Percentiles rank a stretch among this genome's conserved stretches.
Evolutionary conservation across 2,329 filamentous ascomycete species (phyloP).

Genomic region (Oidium heveae): DNA sequence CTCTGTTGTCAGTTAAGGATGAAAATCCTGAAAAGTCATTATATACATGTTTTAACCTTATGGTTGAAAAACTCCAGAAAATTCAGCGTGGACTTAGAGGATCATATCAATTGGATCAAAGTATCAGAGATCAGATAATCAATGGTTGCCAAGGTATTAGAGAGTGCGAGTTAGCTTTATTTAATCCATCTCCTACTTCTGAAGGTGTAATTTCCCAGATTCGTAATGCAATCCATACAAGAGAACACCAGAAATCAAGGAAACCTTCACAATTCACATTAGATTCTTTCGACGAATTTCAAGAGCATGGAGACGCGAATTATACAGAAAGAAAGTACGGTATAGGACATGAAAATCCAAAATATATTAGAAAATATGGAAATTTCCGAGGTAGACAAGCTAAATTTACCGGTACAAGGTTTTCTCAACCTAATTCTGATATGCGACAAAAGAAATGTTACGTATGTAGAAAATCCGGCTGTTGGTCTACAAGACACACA

Average conservation of each 20-base stretch:
- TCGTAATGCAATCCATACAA: background rate
- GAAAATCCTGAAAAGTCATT: background rate
- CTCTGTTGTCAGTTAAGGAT: background rate
- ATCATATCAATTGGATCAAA: constrained; percentile 1
- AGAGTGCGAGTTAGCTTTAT: background rate
- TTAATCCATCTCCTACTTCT: background rate
- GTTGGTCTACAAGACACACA: constrained; percentile 1
- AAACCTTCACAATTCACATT: background rate
- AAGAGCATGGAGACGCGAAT: background rate
- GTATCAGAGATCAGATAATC: background rate
- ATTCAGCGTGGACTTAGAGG: background rate
- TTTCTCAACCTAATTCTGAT: background rate
- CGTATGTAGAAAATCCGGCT: constrained; percentile 1
- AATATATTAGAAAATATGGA: background rate
- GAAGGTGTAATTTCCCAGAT: background rate
- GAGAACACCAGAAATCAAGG: background rate
- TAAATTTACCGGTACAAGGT: background rate
- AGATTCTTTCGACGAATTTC: background rate
- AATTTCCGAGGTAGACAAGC: background rate
- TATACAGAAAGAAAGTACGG: background rate
- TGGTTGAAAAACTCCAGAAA: background rate
- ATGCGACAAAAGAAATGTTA: background rate
- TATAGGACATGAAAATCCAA: background rate
- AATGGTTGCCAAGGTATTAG: background rate
- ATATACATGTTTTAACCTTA: background rate